Evolutionary conservation across 495 filamentous ascomycete species (phyloP), one percentile per base, ranked within the genome.

Genomic region (Hypoxylon perforatum): DNA sequence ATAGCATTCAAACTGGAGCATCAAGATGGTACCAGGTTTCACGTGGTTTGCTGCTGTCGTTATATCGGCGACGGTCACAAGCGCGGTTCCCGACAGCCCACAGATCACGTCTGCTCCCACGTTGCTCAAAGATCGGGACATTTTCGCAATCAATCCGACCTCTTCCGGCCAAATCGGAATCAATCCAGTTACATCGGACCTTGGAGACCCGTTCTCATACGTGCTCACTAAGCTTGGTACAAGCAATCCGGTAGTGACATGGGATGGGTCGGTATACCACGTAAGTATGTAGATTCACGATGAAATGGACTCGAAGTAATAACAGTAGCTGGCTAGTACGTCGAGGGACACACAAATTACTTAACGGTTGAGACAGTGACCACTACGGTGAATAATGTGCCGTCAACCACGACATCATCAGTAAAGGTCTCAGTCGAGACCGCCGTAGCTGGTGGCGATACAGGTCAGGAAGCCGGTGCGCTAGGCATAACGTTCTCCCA

Each of bases 101-200:
- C 4, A 39, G 11, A 39, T 14, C 4, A 39, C 36, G 36, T 14
- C 36, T 5, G 5, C 36, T 39, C 36, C 36, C 36, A 14, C 36
- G 30, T 11, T 35, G 30, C 30, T 35, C 30, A 35, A 35, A 39
- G 11, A 39, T 39, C 36, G 5, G 5, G 11, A 14, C 36, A 39
- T 39, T 14, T 14, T 39, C 12, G 36, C 36, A 39, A 39, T 39
- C 36, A 14, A 39, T 14, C 36, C 36, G 12, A 39, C 36, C 36
- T 39, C 36, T 8, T 39, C 36, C 11, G 36, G 36, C 4, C 36
- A 39, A 39, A 39, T 39, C 15, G 36, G 36, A 8, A 39, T 39
- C 36, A 39, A 39, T 14, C 36, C 36, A 39, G 36, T 39, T 39
- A 39, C 36, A 39, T 39, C 36, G 36, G 36, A 39, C 36, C 36